phyloP scores from a whole-genome alignment of 2,329 filamentous ascomycete genomes.

The Xylariaceae sp. region DNA sequence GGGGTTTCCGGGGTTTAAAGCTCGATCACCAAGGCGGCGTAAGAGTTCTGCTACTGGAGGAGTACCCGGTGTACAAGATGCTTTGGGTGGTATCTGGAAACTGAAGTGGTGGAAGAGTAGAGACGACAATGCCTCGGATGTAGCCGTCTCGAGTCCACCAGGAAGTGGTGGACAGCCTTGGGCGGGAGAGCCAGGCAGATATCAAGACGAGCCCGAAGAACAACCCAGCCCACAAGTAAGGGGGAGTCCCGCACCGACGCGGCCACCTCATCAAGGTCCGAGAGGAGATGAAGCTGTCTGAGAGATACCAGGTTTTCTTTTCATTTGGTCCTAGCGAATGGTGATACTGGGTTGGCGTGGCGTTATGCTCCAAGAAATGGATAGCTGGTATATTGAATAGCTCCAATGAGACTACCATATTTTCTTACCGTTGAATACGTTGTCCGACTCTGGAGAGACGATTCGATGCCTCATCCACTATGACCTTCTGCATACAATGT shows the following conservation, averaged over 20 bases:
- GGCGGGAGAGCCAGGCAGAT: constrained; percentile 7
- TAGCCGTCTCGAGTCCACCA: constrained; percentile 18
- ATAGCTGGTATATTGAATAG: constrained; percentile 8
- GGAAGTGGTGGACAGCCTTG: constrained; percentile 14
- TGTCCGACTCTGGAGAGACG: too few relatives aligned
- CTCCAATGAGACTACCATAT: too few relatives aligned
- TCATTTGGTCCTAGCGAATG: constrained; percentile 1
- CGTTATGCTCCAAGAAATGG: constrained; percentile 4
- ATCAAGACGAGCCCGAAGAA: constrained; percentile 8
- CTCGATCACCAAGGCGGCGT: constrained; percentile 34
- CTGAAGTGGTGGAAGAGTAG: constrained; percentile 49
- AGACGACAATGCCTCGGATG: constrained; percentile 11
- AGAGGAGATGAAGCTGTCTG: constrained; percentile 24
- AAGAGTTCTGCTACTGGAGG: constrained; percentile 31
- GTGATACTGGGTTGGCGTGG: constrained; percentile 1
- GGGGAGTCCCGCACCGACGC: constrained; percentile 3
- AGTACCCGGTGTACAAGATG: constrained; percentile 37
- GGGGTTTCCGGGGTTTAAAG: constrained; percentile 58
- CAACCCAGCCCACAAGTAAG: constrained; percentile 4
- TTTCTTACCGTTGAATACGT: too few relatives aligned
- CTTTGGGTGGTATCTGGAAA: constrained; percentile 48
- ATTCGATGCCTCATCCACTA: too few relatives aligned
- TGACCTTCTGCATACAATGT: too few relatives aligned
- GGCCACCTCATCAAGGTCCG: constrained; percentile 6
- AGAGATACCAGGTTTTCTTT: background rate